Base-by-base conservation (phyloP, 1,139 yeast species). In the Hansenula sp. region DNA sequence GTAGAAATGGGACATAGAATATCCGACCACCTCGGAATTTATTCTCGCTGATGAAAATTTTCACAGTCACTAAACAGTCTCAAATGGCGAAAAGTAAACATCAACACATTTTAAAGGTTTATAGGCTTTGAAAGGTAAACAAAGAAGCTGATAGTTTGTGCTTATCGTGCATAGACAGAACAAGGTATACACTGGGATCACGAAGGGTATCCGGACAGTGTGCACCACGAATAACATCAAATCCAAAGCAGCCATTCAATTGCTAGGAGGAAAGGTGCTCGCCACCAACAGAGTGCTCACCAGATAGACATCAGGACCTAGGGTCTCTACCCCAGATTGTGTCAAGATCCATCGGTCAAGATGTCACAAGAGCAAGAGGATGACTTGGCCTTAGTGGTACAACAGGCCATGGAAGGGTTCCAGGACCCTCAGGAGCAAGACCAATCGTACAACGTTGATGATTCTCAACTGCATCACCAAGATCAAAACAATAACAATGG, bases 51-150 rank as follows among this genome's bases (percentile, higher is more conserved):
- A 46, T 19, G 16, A 49, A 49, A 49, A 47, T 46, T 49, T 49
- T 47, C 51, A 49, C 53, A 49, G 53, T 49, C 53, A 49, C 53
- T 47, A 36, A 46, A 45, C 52, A 49, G 53, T 49, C 53, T 45
- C 50, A 36, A 11, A 19, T 25, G 21, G 31, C 19, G 13, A 34
- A 39, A 32, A n/a, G 30, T 31, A 34, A 38, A 37, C 41, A 41
- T 41, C 44, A 37, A 7, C 35, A 41, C 37, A 41, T 36, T 29
- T 32, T 15, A 24, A 33, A 10, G 21, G 33, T 5, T 6, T n/a
- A 19, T 16, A 28, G 33, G 30, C 21, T 18, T n/a, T 24, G 19
- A 27, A 11, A 16, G 15, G 10, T n/a, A 6, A 33, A 21, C 42
- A 33, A 28, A 34, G 9, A 21, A 21, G 25, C 25, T 21, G 9